Evolutionary conservation across 2,329 filamentous ascomycete genomes (phyloP).

Genomic region (Ophiostoma novo-ulmi): DNA sequence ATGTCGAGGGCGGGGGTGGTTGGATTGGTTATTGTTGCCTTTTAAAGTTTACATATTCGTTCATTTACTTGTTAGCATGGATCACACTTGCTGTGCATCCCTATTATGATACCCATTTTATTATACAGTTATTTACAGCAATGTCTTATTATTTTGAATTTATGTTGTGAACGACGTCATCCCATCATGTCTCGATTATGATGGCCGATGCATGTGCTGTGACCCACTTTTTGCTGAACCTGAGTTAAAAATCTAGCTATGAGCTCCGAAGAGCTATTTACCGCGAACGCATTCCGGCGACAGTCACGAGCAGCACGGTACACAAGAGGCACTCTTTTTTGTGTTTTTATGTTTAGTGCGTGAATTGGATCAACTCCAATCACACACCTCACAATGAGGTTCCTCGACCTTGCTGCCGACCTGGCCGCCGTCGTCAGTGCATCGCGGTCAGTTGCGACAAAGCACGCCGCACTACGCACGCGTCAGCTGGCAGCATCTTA

Average conservation of each 20-base stretch:
- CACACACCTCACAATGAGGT: conserved; percentile 44
- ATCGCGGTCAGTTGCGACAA: conserved; percentile 61
- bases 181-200: neutral
- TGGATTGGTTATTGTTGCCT: neutral
- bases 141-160: neutral
- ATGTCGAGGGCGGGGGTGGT: neutral
- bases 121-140: neutral
- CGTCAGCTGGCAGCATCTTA: conserved; percentile 41
- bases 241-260: conserved; percentile 15
- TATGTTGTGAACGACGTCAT: neutral
- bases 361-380: neutral
- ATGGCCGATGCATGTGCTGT: neutral
- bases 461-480: conserved; percentile 54
- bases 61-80: neutral
- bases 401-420: conserved; percentile 63
- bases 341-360: neutral
- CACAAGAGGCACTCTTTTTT: neutral
- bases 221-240: conserved; percentile 20
- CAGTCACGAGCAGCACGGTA: neutral
- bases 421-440: conserved; percentile 64
- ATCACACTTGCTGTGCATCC: neutral
- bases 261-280: conserved; percentile 8
- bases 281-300: neutral
- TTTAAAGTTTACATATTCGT: neutral
- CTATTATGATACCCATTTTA: neutral